phyloP scores from a whole-genome alignment of 108 stramenopile species.

The Nitzschia sp. region DNA sequence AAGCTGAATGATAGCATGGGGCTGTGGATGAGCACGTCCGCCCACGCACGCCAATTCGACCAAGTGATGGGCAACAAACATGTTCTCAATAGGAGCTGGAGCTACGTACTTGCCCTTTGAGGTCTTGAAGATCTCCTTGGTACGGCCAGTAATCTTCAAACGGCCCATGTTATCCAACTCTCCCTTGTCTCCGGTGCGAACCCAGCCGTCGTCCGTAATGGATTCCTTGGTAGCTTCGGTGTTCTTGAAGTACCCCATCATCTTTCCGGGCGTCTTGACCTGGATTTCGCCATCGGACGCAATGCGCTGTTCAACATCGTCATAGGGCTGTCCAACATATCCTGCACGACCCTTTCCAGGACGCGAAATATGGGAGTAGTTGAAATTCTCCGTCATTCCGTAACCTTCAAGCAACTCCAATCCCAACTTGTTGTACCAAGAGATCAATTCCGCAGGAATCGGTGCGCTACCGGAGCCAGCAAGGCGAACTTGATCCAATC shows the following conservation, averaged over 20 bases:
- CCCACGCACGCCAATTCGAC: slow-evolving; percentile 78
- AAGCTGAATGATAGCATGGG: slow-evolving; percentile 62
- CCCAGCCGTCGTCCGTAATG: slow-evolving; percentile 81
- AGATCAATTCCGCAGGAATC: slow-evolving; percentile 54
- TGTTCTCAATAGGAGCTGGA: slow-evolving; percentile 78
- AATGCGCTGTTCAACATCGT: slow-evolving; percentile 68
- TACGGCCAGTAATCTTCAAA: slow-evolving; percentile 87
- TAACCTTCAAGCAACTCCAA: slow-evolving; percentile 78
- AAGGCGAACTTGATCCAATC: slow-evolving; percentile 59
- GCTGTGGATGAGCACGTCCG: slow-evolving; percentile 63
- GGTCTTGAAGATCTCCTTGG: slow-evolving; percentile 86
- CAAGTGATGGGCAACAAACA: slow-evolving; percentile 45
- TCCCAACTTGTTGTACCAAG: slow-evolving; percentile 70
- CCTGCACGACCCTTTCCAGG: slow-evolving; percentile 56
- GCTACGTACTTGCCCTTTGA: slow-evolving; percentile 83
- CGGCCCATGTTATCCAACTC: slow-evolving; percentile 71
- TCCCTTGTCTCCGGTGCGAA: slow-evolving; percentile 89
- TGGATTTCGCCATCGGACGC: slow-evolving; percentile 80
- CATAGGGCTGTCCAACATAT: slow-evolving; percentile 70
- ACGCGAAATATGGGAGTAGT: slow-evolving; percentile 61
- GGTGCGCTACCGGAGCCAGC: slow-evolving; percentile 79
- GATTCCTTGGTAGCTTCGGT: slow-evolving; percentile 81
- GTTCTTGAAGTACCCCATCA: slow-evolving; percentile 88
- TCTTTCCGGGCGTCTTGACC: slow-evolving; percentile 69
- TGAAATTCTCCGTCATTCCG: slow-evolving; percentile 88